A percentile compares a stretch with the other conserved stretches of the same genome.
phyloP scores from a whole-genome alignment of 352 stramenopile genomes.

The Phytopythium oedochilum region DNA sequence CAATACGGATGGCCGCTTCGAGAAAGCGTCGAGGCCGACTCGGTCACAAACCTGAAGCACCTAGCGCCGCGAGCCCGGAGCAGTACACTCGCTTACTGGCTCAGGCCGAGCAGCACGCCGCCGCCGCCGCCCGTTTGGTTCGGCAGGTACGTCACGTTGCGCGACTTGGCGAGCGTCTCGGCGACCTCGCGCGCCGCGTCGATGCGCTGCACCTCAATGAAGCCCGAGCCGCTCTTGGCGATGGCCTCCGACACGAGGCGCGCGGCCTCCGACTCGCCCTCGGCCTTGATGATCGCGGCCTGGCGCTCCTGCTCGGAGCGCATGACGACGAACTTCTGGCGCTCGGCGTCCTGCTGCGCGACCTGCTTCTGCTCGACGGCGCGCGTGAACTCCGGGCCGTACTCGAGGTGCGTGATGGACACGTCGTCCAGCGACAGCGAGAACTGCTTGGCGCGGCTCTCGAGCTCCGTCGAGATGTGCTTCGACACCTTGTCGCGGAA shows the following conservation, averaged over 20 bases:
- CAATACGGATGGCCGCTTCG: not conserved
- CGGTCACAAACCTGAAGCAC: not conserved
- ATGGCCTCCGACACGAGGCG: constrained; percentile 98
- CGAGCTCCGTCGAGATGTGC: constrained; percentile 96
- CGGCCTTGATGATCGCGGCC: constrained; percentile 89
- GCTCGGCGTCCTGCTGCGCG: constrained; percentile 98
- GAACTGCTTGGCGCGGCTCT: constrained; percentile 95
- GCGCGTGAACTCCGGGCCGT: constrained; percentile 98
- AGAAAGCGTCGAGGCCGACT: not conserved
- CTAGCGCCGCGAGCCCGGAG: not conserved
- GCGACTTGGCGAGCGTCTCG: constrained; percentile 93
- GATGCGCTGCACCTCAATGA: constrained; percentile 99
- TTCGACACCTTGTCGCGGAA: constrained; percentile 97
- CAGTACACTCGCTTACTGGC: constrained; percentile 35
- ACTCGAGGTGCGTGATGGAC: constrained; percentile 99
- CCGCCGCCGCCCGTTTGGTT: constrained; percentile 83
- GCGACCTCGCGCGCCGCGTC: constrained; percentile 99
- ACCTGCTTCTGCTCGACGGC: constrained; percentile 99
- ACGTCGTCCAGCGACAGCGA: constrained; percentile 99
- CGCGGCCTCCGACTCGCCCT: constrained; percentile 98
- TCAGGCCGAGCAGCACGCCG: constrained; percentile 77
- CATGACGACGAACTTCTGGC: constrained; percentile 98
- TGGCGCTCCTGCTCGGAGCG: constrained; percentile 98
- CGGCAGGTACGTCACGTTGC: constrained; percentile 99
- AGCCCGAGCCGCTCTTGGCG: constrained; percentile 95